These are phyloP conservation scores for Choiromyces venosus DNA, from an alignment of 495 filamentous ascomycete species.

Conservation along the genomic window DNA sequence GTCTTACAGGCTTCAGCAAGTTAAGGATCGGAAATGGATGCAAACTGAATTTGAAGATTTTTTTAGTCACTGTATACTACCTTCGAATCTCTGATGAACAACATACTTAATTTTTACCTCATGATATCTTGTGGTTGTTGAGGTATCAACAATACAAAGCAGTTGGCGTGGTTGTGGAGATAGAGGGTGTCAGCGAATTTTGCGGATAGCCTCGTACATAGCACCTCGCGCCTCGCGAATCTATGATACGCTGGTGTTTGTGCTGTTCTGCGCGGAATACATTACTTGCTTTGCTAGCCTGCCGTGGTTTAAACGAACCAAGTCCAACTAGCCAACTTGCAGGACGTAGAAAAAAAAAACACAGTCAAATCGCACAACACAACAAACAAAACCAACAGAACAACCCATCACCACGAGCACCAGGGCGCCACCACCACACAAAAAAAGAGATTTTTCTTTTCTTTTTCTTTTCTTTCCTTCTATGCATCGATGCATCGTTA, in stretches of 20 bases:
- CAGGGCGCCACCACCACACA: background rate
- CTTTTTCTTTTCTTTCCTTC: background rate
- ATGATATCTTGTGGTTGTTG: too few relatives aligned
- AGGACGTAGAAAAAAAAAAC: background rate
- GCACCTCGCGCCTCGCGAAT: background rate
- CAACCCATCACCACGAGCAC: background rate
- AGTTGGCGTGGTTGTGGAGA: too few relatives aligned
- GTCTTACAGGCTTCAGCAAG: too few relatives aligned
- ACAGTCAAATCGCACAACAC: background rate
- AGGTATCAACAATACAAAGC: too few relatives aligned
- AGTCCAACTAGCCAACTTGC: background rate
- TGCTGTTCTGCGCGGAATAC: background rate
- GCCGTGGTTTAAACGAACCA: background rate
- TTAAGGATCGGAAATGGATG: too few relatives aligned
- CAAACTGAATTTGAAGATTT: too few relatives aligned
- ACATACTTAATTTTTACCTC: too few relatives aligned
- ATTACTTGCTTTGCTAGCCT: too few relatives aligned
- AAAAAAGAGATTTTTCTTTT: background rate
- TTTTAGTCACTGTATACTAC: too few relatives aligned
- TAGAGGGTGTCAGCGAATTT: too few relatives aligned
- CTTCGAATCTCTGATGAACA: too few relatives aligned
- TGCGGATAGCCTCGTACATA: too few relatives aligned
- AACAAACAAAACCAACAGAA: background rate
- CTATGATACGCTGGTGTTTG: background rate
- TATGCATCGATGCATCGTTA: constrained; percentile 2